Base-by-base conservation (phyloP, 1,284 basidiomycete species). In the Lignosus rhinocerotis region DNA sequence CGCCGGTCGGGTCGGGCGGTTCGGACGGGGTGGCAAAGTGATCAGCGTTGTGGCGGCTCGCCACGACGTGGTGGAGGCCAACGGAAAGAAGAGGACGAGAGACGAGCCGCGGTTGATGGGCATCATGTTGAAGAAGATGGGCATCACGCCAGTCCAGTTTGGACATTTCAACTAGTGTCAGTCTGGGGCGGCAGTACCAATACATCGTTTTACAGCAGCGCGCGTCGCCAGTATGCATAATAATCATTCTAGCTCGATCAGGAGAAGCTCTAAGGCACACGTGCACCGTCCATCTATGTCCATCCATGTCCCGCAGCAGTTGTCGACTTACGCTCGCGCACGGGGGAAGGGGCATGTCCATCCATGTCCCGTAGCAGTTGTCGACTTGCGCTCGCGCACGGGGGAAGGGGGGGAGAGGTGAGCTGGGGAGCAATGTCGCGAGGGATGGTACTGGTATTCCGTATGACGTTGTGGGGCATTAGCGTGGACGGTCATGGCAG, bases 1-100 rank as follows among this genome's bases (percentile, higher is more conserved):
- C 54, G 84, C 87, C 2, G 90, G 90, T n/a, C 84, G 90, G 14
- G 87, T 88, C 7, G 88, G 89, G 14, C 80, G 90, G 53, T 88
- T 90, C 68, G 86, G 87, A 44, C 75, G 80, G 51, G 74, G 71
- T 39, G 87, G 88, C 17, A 84, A 82, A 69, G 87, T 89, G 54
- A 75, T 92, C 52, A 83, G 77, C 33, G 73, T 90, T 25, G 67
- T 90, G 41, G 77, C 80, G 51, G 74, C 75, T 56, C 69, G 61
- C 53, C 61, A 64, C 42, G 73, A 72, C 41, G 64, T 63, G 31
- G 66, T 66, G 51, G 52, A 42, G 48, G 72, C 67, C 53, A 70
- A 72, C 8, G 71, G 68, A 38, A 70, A 72, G 65, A 60, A 48
- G 50, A 55, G 50, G 38, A 60, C 59, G 65, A 69, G 61, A 61